Conservation (phyloP, 2,329 filamentous ascomycete species). For the Colletotrichum spinosum region DNA sequence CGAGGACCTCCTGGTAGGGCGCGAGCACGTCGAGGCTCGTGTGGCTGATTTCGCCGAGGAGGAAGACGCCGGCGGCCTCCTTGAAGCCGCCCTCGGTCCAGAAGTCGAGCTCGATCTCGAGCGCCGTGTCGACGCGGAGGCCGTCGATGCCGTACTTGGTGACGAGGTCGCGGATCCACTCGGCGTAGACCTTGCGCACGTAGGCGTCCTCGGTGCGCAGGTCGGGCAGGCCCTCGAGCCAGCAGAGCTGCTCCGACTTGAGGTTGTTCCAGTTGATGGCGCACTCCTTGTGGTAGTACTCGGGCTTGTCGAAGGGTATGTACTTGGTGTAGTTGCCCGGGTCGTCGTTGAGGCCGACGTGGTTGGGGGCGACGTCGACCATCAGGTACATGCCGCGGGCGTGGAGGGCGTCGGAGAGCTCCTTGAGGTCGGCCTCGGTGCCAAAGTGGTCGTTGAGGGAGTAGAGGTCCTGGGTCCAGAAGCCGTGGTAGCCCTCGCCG, state of each 20-base stretch:
- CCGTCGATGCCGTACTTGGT: constrained; percentile 73
- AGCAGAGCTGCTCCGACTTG: constrained; percentile 61
- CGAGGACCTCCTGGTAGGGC: constrained; percentile 65
- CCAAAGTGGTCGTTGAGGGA: constrained; percentile 62
- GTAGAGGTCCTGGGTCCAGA: constrained; percentile 53
- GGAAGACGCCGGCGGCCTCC: constrained; percentile 66
- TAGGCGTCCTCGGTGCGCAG: constrained; percentile 64
- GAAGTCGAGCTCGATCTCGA: constrained; percentile 70
- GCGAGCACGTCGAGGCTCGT: constrained; percentile 62
- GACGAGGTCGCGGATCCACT: constrained; percentile 71
- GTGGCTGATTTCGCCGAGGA: constrained; percentile 70
- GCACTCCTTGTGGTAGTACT: constrained; percentile 73
- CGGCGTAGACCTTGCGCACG: constrained; percentile 63
- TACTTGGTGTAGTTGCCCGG: constrained; percentile 40
- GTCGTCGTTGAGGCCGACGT: constrained; percentile 52
- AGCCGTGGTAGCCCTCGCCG: constrained; percentile 52
- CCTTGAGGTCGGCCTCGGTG: constrained; percentile 58
- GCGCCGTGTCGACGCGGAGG: constrained; percentile 70
- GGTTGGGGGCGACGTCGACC: constrained; percentile 66
- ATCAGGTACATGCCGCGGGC: constrained; percentile 66
- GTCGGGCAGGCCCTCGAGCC: constrained; percentile 70
- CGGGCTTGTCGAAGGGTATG: constrained; percentile 58
- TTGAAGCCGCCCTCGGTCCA: constrained; percentile 61
- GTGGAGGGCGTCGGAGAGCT: constrained; percentile 60
- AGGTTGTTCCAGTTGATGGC: constrained; percentile 66